Percentiles rank a stretch among this genome's conserved stretches.
Evolutionary conservation across 1,284 basidiomycete species (phyloP).

Genomic region (Peniophora sp.): DNA sequence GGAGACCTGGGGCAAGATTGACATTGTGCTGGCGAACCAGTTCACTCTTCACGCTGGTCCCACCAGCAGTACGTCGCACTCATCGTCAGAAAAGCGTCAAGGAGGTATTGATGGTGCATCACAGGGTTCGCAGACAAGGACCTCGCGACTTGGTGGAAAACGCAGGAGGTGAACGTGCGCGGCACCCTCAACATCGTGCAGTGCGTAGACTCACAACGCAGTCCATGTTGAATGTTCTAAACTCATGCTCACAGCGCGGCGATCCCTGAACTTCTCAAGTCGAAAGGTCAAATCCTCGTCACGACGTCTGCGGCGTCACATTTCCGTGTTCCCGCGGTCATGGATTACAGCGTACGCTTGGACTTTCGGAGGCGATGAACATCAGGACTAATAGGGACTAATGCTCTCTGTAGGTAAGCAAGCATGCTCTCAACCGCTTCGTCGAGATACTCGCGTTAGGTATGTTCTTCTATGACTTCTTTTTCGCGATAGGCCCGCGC

Average conservation of each 20-base stretch:
- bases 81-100: neutral
- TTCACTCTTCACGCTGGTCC: neutral
- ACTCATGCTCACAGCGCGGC: neutral
- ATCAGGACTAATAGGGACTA: too few relatives aligned
- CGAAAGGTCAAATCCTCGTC: neutral
- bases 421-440: neutral
- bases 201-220: neutral
- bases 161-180: neutral
- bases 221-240: neutral
- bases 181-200: neutral
- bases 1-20: neutral
- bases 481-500: neutral
- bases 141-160: constrained; percentile 2
- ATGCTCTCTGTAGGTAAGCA: neutral
- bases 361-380: too few relatives aligned
- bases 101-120: neutral
- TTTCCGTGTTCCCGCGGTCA: neutral
- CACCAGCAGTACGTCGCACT: neutral
- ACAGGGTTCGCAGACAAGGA: neutral
- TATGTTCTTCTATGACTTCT: neutral
- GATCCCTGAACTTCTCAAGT: neutral
- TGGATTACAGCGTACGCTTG: neutral
- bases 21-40: neutral
- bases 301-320: neutral
- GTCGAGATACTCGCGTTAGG: neutral